A percentile compares a stretch with the other conserved stretches of the same genome.
These are phyloP conservation scores for Seiridium cupressi DNA, from an alignment of 2,329 filamentous ascomycete species.

Conservation along the genomic window DNA sequence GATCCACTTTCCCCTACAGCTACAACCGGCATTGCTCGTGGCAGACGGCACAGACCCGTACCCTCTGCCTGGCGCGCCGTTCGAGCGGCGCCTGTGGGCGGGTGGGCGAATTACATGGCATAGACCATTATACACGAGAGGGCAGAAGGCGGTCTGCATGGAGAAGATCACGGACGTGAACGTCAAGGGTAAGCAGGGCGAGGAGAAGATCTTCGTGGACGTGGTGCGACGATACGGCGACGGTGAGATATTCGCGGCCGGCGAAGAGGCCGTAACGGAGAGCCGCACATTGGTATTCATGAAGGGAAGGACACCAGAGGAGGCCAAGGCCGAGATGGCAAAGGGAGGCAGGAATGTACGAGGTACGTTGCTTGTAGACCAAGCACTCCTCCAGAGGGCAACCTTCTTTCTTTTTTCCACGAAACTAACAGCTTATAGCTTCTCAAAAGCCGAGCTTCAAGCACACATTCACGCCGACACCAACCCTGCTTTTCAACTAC, in stretches of 20 bases:
- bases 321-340: conserved; percentile 18
- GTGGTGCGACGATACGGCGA: conserved; percentile 44
- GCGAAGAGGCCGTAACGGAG: conserved; percentile 42
- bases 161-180: conserved; percentile 43
- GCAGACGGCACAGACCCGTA: conserved; percentile 81
- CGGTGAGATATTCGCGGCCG: not conserved
- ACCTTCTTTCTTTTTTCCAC: not conserved
- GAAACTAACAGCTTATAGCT: conserved; percentile 19
- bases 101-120: conserved; percentile 69
- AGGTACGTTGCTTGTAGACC: conserved; percentile 20
- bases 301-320: conserved; percentile 25
- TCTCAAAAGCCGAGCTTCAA: conserved; percentile 33
- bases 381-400: too few relatives aligned
- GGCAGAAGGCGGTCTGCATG: conserved; percentile 37
- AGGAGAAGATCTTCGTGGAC: conserved; percentile 51
- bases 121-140: conserved; percentile 35
- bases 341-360: conserved; percentile 17
- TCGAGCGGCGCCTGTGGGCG: conserved; percentile 82
- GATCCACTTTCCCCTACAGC: conserved; percentile 78
- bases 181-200: conserved; percentile 27
- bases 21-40: conserved; percentile 61
- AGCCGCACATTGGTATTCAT: conserved; percentile 52
- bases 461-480: conserved; percentile 62
- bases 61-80: conserved; percentile 72
- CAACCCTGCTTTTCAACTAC: conserved; percentile 80